Conservation (phyloP, 129 eudicot genomes). For the Helianthus tuberosus region DNA sequence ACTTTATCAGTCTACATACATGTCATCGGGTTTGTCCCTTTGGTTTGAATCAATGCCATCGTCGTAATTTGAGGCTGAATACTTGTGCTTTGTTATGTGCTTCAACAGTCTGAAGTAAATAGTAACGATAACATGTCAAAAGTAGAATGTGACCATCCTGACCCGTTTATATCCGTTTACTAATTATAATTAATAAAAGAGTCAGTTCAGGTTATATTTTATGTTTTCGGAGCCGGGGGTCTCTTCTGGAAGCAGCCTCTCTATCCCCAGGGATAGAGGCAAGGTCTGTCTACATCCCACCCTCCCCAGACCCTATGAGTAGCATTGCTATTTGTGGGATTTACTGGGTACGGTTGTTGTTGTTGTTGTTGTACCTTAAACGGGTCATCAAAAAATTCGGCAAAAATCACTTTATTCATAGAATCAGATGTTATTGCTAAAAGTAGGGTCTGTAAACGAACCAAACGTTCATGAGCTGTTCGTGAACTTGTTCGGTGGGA, state of each 20-base stretch:
- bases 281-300: no score
- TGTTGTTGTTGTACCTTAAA: no score
- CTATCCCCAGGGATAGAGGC: no score
- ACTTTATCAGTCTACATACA: slow-evolving; percentile 48
- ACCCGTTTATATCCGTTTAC: background rate
- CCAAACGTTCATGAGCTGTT: no score
- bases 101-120: slow-evolving; percentile 64
- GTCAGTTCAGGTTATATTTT: background rate
- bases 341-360: no score
- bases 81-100: slow-evolving; percentile 54
- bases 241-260: no score
- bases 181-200: background rate
- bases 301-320: no score
- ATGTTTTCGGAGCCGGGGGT: no score
- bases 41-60: slow-evolving; percentile 36
- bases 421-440: background rate
- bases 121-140: slow-evolving; percentile 6
- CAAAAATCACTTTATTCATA: slow-evolving; percentile 9
- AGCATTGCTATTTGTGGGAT: no score
- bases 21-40: slow-evolving; percentile 57
- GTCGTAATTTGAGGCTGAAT: slow-evolving; percentile 38
- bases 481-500: no score
- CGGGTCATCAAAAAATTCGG: background rate
- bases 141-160: background rate
- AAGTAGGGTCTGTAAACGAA: no score